Conservation (phyloP, 495 filamentous ascomycete species). For the Penicillium egyptiacum region DNA sequence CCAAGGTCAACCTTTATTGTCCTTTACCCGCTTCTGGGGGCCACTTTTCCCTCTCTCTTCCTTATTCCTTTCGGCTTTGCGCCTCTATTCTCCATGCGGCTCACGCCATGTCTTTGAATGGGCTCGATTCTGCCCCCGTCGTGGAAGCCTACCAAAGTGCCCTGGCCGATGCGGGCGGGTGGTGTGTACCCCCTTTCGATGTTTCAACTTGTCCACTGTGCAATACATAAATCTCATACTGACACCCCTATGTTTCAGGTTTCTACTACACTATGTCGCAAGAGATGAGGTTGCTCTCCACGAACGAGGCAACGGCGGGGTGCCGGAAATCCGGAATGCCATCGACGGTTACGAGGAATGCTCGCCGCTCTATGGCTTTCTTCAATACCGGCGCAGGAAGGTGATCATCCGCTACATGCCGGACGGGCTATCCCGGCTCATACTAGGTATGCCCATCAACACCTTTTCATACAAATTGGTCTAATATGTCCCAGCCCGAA, state of each 20-base stretch:
- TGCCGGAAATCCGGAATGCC: conserved; percentile 75
- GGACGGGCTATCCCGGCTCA: conserved; percentile 80
- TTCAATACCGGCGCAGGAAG: conserved; percentile 86
- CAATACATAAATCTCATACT: not conserved
- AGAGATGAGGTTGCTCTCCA: conserved; percentile 86
- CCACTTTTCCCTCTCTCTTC: conserved; percentile 9
- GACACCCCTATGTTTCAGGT: conserved; percentile 55
- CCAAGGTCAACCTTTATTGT: conserved; percentile 9
- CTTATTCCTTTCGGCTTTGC: conserved; percentile 15
- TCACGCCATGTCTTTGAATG: conserved; percentile 90
- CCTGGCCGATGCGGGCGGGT: conserved; percentile 84
- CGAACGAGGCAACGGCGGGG: conserved; percentile 75
- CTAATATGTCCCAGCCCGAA: conserved; percentile 63
- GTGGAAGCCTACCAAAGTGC: conserved; percentile 82
- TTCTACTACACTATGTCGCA: conserved; percentile 86
- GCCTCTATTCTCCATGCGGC: conserved; percentile 39
- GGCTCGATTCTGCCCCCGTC: conserved; percentile 78
- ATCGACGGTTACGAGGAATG: conserved; percentile 76
- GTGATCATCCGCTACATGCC: conserved; percentile 91
- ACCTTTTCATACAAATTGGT: not conserved
- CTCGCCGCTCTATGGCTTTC: conserved; percentile 87
- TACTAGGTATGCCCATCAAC: conserved; percentile 68
- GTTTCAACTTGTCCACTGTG: conserved; percentile 9
- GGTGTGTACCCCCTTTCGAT: conserved; percentile 59
- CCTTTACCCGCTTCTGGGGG: conserved; percentile 15